A percentile compares a stretch with the other conserved stretches of the same genome.
Evolutionary conservation across 148 eudicot genomes (phyloP).

Genomic region (Arbutus unedo): DNA sequence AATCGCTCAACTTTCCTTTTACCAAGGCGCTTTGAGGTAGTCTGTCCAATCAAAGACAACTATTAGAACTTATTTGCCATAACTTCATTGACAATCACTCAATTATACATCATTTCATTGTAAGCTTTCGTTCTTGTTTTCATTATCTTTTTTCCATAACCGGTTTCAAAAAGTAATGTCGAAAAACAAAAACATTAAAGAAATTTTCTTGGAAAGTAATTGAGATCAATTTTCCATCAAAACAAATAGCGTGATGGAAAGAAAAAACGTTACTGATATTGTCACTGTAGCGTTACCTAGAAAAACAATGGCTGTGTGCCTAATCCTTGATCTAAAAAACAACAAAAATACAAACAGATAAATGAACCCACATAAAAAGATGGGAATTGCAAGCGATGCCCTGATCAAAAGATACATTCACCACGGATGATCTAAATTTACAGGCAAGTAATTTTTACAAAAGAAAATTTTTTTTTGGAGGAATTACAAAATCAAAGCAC

Average conservation of each 20-base stretch:
- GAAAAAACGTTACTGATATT: background rate
- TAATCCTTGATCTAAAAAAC: background rate
- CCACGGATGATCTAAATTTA: background rate
- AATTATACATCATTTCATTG: background rate
- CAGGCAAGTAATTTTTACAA: background rate
- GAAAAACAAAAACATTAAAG: background rate
- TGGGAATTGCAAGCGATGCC: background rate
- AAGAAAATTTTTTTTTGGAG: background rate
- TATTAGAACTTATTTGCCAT: background rate
- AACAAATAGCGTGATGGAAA: background rate
- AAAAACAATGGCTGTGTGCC: background rate
- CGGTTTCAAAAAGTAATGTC: background rate
- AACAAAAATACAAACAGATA: background rate
- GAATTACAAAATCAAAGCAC: background rate
- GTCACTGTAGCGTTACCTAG: background rate
- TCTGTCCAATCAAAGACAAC: slow-evolving; percentile 30
- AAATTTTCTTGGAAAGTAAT: background rate
- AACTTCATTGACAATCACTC: background rate
- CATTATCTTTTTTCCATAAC: background rate
- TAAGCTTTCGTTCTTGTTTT: background rate
- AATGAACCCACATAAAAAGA: background rate
- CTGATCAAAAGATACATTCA: background rate
- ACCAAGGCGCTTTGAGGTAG: slow-evolving; percentile 47
- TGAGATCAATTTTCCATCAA: background rate
- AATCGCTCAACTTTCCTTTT: slow-evolving; percentile 49